Conservation (phyloP, 495 filamentous ascomycete genomes). For the Haplographium delicatum region DNA sequence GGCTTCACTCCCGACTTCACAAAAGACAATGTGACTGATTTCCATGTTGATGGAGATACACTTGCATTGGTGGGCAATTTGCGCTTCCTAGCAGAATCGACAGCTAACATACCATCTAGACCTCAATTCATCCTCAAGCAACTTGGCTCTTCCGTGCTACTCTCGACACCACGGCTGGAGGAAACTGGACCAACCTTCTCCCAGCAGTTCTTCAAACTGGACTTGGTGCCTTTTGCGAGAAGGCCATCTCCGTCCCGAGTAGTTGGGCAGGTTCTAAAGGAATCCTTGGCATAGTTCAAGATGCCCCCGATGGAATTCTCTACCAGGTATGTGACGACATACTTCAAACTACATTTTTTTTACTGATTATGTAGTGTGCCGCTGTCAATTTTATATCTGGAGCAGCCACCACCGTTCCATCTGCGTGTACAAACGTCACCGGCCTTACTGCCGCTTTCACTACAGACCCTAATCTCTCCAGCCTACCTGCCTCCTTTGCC, state of each 20-base stretch:
- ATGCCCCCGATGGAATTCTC: conserved; percentile 42
- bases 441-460: conserved; percentile 31
- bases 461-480: conserved; percentile 30
- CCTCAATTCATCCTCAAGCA: conserved; percentile 37
- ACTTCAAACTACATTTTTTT: not conserved
- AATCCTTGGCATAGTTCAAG: conserved; percentile 36
- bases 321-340: conserved; percentile 38
- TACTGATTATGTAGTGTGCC: conserved; percentile 35
- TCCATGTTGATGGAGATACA: conserved; percentile 43
- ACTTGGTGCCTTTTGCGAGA: conserved; percentile 39
- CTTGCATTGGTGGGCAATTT: conserved; percentile 7
- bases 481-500: conserved; percentile 2
- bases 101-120: no score
- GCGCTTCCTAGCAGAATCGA: no score
- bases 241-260: conserved; percentile 32
- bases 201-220: conserved; percentile 41
- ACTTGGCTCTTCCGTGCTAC: conserved; percentile 48
- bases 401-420: conserved; percentile 14
- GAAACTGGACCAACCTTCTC: conserved; percentile 45
- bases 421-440: conserved; percentile 39
- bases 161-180: conserved; percentile 33
- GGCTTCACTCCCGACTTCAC: conserved; percentile 36
- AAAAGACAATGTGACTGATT: conserved; percentile 33
- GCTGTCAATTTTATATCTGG: conserved; percentile 47
- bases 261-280: conserved; percentile 45